These are phyloP conservation scores for Lactifluus piperatus DNA, from an alignment of 768 basidiomycete genomes.

Conservation along the genomic window DNA sequence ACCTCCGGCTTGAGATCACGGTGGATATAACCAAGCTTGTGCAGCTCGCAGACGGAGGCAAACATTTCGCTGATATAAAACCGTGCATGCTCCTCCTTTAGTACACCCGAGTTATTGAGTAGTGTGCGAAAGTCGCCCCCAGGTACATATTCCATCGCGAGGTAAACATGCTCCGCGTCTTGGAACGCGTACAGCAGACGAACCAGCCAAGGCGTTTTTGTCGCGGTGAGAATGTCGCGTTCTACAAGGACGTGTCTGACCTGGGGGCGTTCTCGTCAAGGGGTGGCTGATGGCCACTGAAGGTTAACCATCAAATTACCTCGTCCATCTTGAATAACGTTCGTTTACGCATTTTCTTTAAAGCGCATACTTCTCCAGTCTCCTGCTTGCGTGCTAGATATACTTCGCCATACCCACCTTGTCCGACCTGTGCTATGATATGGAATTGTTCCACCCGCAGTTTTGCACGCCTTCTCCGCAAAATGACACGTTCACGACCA, in stretches of 20 bases:
- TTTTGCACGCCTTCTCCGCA: constrained; percentile 90
- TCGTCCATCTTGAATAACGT: constrained; percentile 98
- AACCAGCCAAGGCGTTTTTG: constrained; percentile 97
- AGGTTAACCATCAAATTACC: constrained; percentile 34
- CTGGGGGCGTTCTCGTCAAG: constrained; percentile 31
- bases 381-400: constrained; percentile 93
- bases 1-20: constrained; percentile 98
- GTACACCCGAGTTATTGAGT: constrained; percentile 93
- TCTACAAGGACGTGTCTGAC: constrained; percentile 97
- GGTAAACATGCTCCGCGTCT: constrained; percentile 82
- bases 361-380: constrained; percentile 90
- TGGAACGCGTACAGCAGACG: constrained; percentile 94
- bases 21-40: constrained; percentile 97
- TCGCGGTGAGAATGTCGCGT: constrained; percentile 94
- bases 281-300: background rate
- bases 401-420: constrained; percentile 98
- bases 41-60: constrained; percentile 83
- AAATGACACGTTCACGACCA: constrained; percentile 84
- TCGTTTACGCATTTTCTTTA: constrained; percentile 95
- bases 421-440: constrained; percentile 97
- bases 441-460: constrained; percentile 92
- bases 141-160: constrained; percentile 99
- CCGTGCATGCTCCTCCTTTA: constrained; percentile 93
- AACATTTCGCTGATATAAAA: constrained; percentile 99
- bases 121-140: constrained; percentile 98